phyloP scores from a whole-genome alignment of 2,329 filamentous ascomycete genomes.

The Exophiala oligosperma region DNA sequence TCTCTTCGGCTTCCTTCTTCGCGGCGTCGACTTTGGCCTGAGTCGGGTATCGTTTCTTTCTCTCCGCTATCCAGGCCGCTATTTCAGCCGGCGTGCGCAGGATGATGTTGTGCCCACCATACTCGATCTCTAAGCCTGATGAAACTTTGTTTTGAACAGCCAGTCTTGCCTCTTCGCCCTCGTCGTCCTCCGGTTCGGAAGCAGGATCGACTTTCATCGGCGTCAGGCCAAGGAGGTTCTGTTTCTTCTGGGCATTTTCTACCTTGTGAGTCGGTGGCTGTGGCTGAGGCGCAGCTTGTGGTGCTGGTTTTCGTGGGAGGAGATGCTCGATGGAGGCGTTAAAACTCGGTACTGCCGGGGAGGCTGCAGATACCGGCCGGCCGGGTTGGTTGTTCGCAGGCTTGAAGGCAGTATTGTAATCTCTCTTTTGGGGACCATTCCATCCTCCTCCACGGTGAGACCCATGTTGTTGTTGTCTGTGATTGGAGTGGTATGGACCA shows the following conservation, averaged over 20 bases:
- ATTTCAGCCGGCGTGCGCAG: slow-evolving; percentile 66
- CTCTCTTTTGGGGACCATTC: slow-evolving; percentile 24
- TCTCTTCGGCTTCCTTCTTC: slow-evolving; percentile 50
- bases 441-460: slow-evolving; percentile 1
- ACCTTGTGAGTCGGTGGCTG: slow-evolving; percentile 23
- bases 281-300: background rate
- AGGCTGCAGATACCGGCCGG: background rate
- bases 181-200: slow-evolving; percentile 47
- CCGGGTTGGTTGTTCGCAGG: slow-evolving; percentile 13
- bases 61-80: slow-evolving; percentile 76
- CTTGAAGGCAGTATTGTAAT: slow-evolving; percentile 29
- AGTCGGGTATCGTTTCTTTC: slow-evolving; percentile 78
- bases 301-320: slow-evolving; percentile 17
- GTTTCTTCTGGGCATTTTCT: slow-evolving; percentile 39
- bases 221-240: slow-evolving; percentile 50
- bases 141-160: slow-evolving; percentile 32
- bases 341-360: slow-evolving; percentile 30
- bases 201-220: slow-evolving; percentile 47
- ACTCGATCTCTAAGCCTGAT: slow-evolving; percentile 51
- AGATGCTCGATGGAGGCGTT: slow-evolving; percentile 25
- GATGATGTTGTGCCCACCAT: slow-evolving; percentile 55
- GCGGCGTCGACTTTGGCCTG: slow-evolving; percentile 59
- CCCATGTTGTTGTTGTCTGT: slow-evolving; percentile 6
- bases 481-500: background rate
- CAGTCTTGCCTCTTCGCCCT: slow-evolving; percentile 40